phyloP scores from a whole-genome alignment of 345 rosid species.

The Geranium rotundifolium region DNA sequence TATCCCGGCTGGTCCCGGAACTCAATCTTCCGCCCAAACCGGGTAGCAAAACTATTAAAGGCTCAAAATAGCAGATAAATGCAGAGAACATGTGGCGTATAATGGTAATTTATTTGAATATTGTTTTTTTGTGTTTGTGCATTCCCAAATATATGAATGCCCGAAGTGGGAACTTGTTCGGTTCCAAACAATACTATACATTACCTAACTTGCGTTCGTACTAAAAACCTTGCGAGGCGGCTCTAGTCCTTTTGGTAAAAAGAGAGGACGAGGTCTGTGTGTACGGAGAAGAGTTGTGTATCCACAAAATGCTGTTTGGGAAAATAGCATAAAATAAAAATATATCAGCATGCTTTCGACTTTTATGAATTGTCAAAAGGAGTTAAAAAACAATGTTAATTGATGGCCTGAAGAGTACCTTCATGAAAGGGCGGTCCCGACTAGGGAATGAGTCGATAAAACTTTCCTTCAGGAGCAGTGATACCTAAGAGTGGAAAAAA shows the following conservation, averaged over 20 bases:
- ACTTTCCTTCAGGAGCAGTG: slow-evolving; percentile 86
- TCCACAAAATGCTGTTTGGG: slow-evolving; percentile 61
- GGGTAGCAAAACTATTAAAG: no score
- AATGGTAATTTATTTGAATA: no score
- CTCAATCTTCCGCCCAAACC: no score
- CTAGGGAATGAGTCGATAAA: slow-evolving; percentile 74
- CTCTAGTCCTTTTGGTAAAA: slow-evolving; percentile 79
- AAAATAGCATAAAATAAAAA: neutral
- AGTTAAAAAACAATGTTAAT: neutral
- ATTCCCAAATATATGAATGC: no score
- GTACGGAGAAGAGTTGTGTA: slow-evolving; percentile 94
- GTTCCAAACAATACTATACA: neutral
- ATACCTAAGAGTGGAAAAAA: slow-evolving; percentile 41
- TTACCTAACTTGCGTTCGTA: slow-evolving; percentile 22
- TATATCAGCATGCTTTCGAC: neutral
- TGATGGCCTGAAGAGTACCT: slow-evolving; percentile 30
- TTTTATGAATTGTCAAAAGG: slow-evolving; percentile 5
- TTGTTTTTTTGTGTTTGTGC: no score
- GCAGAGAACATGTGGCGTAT: no score
- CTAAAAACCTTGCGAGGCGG: neutral
- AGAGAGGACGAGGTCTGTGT: slow-evolving; percentile 86
- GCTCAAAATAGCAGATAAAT: no score
- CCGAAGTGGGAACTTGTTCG: no score
- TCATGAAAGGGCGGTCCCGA: slow-evolving; percentile 81
- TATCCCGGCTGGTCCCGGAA: no score